Conservation (phyloP, 768 basidiomycete genomes). For the Tulasnella sp. region DNA sequence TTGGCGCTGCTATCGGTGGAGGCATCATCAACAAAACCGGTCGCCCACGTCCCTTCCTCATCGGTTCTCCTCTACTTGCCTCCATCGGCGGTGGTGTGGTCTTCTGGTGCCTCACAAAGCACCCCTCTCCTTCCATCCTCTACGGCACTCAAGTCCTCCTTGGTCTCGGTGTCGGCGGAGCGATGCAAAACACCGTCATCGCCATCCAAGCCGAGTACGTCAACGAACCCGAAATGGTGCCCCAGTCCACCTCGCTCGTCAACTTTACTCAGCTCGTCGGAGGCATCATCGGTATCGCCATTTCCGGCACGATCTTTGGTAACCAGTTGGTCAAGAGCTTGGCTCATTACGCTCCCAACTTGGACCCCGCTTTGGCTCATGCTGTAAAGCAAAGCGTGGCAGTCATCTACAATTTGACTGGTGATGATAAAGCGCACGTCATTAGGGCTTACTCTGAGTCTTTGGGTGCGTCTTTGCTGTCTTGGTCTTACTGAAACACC, state of each 20-base stretch:
- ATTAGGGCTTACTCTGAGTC: slow-evolving; percentile 38
- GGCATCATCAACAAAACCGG: slow-evolving; percentile 41
- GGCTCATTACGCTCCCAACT: slow-evolving; percentile 27
- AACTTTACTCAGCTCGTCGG: slow-evolving; percentile 34
- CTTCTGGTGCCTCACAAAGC: slow-evolving; percentile 35
- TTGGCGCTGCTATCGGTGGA: slow-evolving; percentile 44
- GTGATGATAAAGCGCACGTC: slow-evolving; percentile 29
- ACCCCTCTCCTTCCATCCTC: slow-evolving; percentile 35
- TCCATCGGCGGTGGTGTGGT: slow-evolving; percentile 45
- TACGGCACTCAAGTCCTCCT: slow-evolving; percentile 48
- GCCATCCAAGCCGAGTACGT: slow-evolving; percentile 48
- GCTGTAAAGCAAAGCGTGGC: slow-evolving; percentile 41
- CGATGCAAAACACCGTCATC: slow-evolving; percentile 47
- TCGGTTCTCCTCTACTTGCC: slow-evolving; percentile 42
- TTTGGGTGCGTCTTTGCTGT: slow-evolving; percentile 3
- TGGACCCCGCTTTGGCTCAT: slow-evolving; percentile 28
- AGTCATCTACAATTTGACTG: slow-evolving; percentile 43
- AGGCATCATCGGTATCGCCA: slow-evolving; percentile 31
- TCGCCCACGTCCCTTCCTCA: slow-evolving; percentile 43
- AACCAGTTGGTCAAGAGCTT: slow-evolving; percentile 44
- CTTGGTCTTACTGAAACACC: no score
- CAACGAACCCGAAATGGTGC: slow-evolving; percentile 34
- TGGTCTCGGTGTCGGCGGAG: slow-evolving; percentile 46
- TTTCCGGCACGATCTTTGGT: slow-evolving; percentile 28
- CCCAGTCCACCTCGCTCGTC: slow-evolving; percentile 35